Evolutionary conservation across 305 asterid species (phyloP).

Genomic region (Fraxinus velutina): DNA sequence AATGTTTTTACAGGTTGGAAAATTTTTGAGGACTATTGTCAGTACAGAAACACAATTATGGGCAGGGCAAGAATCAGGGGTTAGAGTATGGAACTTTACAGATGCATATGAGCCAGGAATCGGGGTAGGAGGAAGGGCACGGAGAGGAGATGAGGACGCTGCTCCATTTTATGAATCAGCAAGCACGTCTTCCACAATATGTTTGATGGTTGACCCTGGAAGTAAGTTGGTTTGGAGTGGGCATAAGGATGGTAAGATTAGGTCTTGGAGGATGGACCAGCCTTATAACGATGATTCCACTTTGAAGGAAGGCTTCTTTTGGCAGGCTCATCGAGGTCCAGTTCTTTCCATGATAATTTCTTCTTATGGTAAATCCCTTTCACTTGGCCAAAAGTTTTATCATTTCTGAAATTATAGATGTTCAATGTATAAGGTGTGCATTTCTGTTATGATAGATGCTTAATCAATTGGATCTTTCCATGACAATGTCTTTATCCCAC

Average conservation of each 20-base stretch:
- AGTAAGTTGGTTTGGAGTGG: slow-evolving; percentile 86
- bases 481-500: neutral
- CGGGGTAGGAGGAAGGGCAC: slow-evolving; percentile 59
- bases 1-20: slow-evolving; percentile 59
- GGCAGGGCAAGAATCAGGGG: slow-evolving; percentile 94
- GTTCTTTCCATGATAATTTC: slow-evolving; percentile 73
- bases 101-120: slow-evolving; percentile 73
- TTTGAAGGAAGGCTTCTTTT: slow-evolving; percentile 76
- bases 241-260: slow-evolving; percentile 86
- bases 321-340: slow-evolving; percentile 94
- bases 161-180: slow-evolving; percentile 83
- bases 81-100: slow-evolving; percentile 78
- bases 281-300: slow-evolving; percentile 51
- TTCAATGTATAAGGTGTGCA: neutral
- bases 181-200: slow-evolving; percentile 58
- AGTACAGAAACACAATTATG: slow-evolving; percentile 77
- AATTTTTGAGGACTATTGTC: slow-evolving; percentile 67
- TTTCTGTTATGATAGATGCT: neutral
- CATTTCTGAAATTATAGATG: neutral
- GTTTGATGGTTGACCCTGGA: slow-evolving; percentile 75
- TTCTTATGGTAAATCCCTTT: slow-evolving; percentile 59
- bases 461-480: neutral
- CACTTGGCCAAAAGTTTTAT: neutral
- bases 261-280: slow-evolving; percentile 92
- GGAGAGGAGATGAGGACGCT: slow-evolving; percentile 91